Evolutionary conservation across 345 rosid species (phyloP).

Genomic region (Acer campestre): DNA sequence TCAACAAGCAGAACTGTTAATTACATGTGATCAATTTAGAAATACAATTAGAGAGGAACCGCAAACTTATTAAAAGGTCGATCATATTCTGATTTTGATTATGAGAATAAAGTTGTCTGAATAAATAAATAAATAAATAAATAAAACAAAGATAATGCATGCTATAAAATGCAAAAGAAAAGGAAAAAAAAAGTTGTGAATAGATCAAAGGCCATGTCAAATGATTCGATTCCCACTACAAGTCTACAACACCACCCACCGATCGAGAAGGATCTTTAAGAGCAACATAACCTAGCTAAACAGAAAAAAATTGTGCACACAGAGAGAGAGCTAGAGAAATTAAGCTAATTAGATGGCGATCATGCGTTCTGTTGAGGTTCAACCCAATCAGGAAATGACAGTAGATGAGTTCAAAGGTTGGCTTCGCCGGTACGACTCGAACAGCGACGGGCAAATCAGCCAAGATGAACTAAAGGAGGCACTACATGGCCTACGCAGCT

Average conservation of each 20-base stretch:
- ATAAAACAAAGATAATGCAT: not conserved
- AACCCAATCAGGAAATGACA: constrained; percentile 33
- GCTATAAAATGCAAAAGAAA: not conserved
- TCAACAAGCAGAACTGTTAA: not conserved
- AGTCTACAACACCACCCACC: not conserved
- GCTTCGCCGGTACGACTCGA: constrained; percentile 23
- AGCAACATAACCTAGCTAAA: not conserved
- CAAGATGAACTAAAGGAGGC: constrained; percentile 31
- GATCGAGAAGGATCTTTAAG: not conserved
- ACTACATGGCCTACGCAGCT: constrained; percentile 21
- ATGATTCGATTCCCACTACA: constrained; percentile 12
- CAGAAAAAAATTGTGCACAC: not conserved
- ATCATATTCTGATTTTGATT: not conserved
- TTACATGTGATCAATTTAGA: not conserved
- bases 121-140: not conserved
- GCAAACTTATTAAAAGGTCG: not conserved
- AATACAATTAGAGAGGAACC: not conserved
- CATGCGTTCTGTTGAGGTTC: constrained; percentile 21
- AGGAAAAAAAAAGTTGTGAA: not conserved
- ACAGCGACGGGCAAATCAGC: constrained; percentile 29
- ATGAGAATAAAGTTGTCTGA: constrained; percentile 1
- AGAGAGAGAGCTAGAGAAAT: too few species aligned
- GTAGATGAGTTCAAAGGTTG: constrained; percentile 37
- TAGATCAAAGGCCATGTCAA: not conserved
- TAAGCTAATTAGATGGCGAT: constrained; percentile 24